Conservation (phyloP, 2,329 filamentous ascomycete genomes). For the Pyrenophora seminiperda region DNA sequence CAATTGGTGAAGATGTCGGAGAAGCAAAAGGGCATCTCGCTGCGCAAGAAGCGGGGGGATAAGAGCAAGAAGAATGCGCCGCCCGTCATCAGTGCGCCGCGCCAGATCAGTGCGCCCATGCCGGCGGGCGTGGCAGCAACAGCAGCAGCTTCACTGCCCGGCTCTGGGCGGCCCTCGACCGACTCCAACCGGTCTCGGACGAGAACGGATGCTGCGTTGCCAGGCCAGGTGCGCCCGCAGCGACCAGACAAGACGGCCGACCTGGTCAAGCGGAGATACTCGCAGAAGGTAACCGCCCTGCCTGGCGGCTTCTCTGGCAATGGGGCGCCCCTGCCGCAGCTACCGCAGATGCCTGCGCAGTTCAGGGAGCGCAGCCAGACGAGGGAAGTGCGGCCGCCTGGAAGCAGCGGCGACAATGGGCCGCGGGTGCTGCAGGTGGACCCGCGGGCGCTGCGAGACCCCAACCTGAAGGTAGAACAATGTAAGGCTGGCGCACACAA, state of each 20-base stretch:
- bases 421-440: slow-evolving; percentile 70
- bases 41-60: slow-evolving; percentile 65
- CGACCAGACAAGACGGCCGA: slow-evolving; percentile 67
- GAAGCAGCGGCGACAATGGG: slow-evolving; percentile 53
- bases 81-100: slow-evolving; percentile 57
- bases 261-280: slow-evolving; percentile 92
- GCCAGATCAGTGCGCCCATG: slow-evolving; percentile 58
- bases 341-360: slow-evolving; percentile 66
- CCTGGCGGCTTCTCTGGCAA: slow-evolving; percentile 69
- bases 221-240: slow-evolving; percentile 48
- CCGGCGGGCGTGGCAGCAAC: slow-evolving; percentile 36
- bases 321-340: slow-evolving; percentile 65
- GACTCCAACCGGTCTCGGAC: slow-evolving; percentile 45
- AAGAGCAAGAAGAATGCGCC: slow-evolving; percentile 59
- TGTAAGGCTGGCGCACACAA: slow-evolving; percentile 59
- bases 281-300: slow-evolving; percentile 83
- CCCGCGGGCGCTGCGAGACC: slow-evolving; percentile 76
- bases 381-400: slow-evolving; percentile 55
- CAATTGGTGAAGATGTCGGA: no score
- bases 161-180: slow-evolving; percentile 45
- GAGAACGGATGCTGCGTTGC: slow-evolving; percentile 28
- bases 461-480: slow-evolving; percentile 77
- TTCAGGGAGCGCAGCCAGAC: slow-evolving; percentile 59
- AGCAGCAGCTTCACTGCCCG: slow-evolving; percentile 37
- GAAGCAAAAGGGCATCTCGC: slow-evolving; percentile 61